These are phyloP conservation scores for Umbilicaria muhlenbergii DNA, from an alignment of 495 filamentous ascomycete genomes.

Conservation along the genomic window DNA sequence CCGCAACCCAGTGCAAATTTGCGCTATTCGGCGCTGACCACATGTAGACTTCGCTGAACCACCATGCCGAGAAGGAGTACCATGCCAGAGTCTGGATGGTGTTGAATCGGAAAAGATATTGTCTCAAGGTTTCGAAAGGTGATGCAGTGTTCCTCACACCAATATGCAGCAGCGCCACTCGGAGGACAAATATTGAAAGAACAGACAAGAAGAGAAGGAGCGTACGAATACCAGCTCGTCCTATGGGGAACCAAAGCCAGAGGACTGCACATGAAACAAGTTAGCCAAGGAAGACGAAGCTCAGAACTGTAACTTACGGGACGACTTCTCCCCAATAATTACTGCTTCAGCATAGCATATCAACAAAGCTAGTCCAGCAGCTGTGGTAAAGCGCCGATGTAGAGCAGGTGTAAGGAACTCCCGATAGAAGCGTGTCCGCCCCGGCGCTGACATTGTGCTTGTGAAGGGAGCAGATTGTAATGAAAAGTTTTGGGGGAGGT, in stretches of 20 bases:
- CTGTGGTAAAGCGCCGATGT: constrained; percentile 70
- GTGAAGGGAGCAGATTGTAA: too few species aligned
- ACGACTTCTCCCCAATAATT: constrained; percentile 51
- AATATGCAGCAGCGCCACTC: constrained; percentile 71
- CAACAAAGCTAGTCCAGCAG: constrained; percentile 45
- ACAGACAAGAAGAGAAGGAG: constrained; percentile 49
- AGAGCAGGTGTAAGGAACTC: constrained; percentile 81
- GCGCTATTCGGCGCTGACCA: constrained; percentile 52
- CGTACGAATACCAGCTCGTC: constrained; percentile 58
- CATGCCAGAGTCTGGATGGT: constrained; percentile 51
- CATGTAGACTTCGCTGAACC: constrained; percentile 72
- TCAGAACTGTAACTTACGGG: constrained; percentile 33
- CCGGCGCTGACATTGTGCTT: constrained; percentile 25
- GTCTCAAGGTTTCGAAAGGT: constrained; percentile 43
- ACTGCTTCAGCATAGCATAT: constrained; percentile 65
- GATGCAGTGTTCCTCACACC: constrained; percentile 47
- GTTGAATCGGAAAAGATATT: constrained; percentile 36
- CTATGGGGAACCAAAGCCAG: constrained; percentile 78
- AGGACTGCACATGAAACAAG: constrained; percentile 33
- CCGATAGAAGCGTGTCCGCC: constrained; percentile 48
- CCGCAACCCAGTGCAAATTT: constrained; percentile 55
- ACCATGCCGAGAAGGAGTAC: constrained; percentile 62
- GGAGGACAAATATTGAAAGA: constrained; percentile 61
- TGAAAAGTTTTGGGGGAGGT: too few species aligned
- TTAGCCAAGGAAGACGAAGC: constrained; percentile 10